Base-by-base conservation (phyloP, 805 yeast genomes). In the Candida sithepensis region DNA sequence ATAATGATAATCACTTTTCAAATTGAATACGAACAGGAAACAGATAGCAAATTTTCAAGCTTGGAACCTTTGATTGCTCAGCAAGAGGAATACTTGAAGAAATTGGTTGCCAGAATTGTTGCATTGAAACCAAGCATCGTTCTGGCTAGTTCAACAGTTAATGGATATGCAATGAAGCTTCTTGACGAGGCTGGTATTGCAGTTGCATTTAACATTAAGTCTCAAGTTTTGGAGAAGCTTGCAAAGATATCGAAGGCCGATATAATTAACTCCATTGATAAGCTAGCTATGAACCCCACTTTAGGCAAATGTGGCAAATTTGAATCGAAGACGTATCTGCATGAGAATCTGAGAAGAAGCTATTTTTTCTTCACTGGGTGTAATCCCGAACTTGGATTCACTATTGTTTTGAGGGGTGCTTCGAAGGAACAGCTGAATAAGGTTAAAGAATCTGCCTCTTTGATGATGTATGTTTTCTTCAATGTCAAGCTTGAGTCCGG, bases 1-100 rank as follows among this genome's bases (percentile, higher is more conserved):
- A 85, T 94, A 36, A 81, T 92, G 49, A 71, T 95, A 16, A 74
- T 94, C 5, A 84, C 90, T 73, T 94, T 94, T 58, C 97, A 97
- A 0, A 69, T 94, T 22, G 98, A 91, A 60, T 94, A 89, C 55
- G 88, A 85, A 45, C 89, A 85, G 54, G 65, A 55, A 23, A 40
- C 57, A 8, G 58, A 58, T 28, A 54, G 56, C 24, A 51, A 41
- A 19, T 85, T 89, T 49, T 81, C 89, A 65, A 86, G 96, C 59
- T 70, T 91, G 47, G 86, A 88, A 48, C 86, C 95, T 1, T 84
- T 92, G 1, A 72, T 88, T 43, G 86, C 92, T 0, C 98, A 94
- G 61, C 97, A 92, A 60, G 72, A 78, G 42, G 97, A 92, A 55
- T 92, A 85, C 59, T 73, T 94, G 41, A 78, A 83, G 46, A 91